Base-by-base conservation (phyloP, 805 yeast species). In the Starmerella bacillaris region DNA sequence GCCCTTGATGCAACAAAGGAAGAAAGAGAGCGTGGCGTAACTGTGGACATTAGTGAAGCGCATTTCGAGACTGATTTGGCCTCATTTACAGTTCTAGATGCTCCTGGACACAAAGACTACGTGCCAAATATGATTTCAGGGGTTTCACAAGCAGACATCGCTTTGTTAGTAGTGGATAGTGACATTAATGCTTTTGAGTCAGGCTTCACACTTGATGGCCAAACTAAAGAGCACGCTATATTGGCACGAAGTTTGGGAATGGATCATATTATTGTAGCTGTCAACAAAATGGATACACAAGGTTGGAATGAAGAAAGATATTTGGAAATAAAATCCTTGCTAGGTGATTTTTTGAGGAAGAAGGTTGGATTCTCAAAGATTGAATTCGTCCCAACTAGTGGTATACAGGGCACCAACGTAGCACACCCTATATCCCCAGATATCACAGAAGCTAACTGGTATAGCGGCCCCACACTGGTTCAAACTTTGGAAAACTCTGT, bases 71-170 rank as follows among this genome's bases (percentile, higher is more conserved):
- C 84, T 2, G 35, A 49, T 1, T 51, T 46, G 2, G 61, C 72
- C 4, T 56, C 63, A 32, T 76, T 74, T 51, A 72, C 80, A 1
- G 74, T 82, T 4, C 70, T 78, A 37, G 92, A 78, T 57, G 83
- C 92, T 1, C 92, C 92, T 0, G 92, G 92, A 0, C 92, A 78
- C 54, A 63, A 65, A 40, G 89, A 78, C 48, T 78, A 75, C 53
- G 78, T 78, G 21, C 92, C 92, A 3, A 79, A 76, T 47, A 76
- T 78, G 82, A 77, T 78, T 44, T 77, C 79, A 20, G 92, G 92
- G 20, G 76, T 78, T 1, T 58, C 77, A 3, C 83, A 76, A 48
- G 84, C 89, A 0, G 89, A 78, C 47, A 53, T 73, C 29, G 84
- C 84, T 0, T 59, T 78, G 14, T 59, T 78, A 27, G 79, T 78